phyloP scores from a whole-genome alignment of 768 basidiomycete species.

The Strobilomyces confusus region DNA sequence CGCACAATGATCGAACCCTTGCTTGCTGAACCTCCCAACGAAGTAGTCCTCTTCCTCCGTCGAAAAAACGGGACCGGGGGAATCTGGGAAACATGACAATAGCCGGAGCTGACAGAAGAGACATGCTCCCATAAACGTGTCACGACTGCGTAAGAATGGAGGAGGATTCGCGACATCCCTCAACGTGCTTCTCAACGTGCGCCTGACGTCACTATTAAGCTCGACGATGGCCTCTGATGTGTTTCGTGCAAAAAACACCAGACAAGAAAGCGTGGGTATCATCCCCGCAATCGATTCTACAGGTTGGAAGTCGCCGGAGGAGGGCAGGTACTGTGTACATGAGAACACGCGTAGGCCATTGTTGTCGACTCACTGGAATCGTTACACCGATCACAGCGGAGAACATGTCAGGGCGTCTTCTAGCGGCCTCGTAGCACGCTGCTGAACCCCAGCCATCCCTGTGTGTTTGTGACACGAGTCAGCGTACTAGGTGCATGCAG shows the following conservation, averaged over 20 bases:
- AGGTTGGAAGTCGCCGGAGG: slow-evolving; percentile 45
- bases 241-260: slow-evolving; percentile 54
- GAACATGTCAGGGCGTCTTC: slow-evolving; percentile 63
- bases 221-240: slow-evolving; percentile 48
- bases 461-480: not conserved
- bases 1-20: slow-evolving; percentile 62
- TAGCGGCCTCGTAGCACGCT: slow-evolving; percentile 64
- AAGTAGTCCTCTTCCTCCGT: slow-evolving; percentile 66
- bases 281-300: slow-evolving; percentile 35
- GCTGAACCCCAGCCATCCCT: slow-evolving; percentile 79
- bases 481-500: not conserved
- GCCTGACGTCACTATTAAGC: slow-evolving; percentile 51
- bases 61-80: slow-evolving; percentile 59
- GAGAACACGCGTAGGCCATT: not conserved
- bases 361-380: slow-evolving; percentile 47
- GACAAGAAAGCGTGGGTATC: slow-evolving; percentile 58
- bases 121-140: slow-evolving; percentile 51
- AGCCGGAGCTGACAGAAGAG: not conserved
- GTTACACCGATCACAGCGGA: slow-evolving; percentile 53
- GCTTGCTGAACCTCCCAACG: slow-evolving; percentile 53
- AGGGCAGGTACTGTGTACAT: slow-evolving; percentile 48
- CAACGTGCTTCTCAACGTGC: slow-evolving; percentile 54
- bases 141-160: slow-evolving; percentile 45
- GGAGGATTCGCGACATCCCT: slow-evolving; percentile 48
- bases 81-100: slow-evolving; percentile 41